A percentile compares a stretch with the other conserved stretches of the same genome.
These are phyloP conservation scores for Betula pendula DNA, from an alignment of 306 rosid genomes.

Conservation along the genomic window DNA sequence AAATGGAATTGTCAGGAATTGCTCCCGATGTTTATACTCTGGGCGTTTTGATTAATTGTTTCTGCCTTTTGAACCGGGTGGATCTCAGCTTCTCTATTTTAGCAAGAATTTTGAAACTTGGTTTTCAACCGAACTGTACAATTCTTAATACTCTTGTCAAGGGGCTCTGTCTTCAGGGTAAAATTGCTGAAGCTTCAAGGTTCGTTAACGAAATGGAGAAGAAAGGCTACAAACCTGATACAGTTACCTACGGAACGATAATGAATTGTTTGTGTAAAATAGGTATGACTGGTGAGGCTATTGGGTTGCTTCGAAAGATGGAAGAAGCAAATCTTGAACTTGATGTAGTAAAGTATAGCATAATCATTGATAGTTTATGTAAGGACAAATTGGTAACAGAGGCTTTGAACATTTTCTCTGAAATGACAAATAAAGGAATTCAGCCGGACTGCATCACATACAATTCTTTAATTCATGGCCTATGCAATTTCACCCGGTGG, in stretches of 20 bases:
- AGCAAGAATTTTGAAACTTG: conserved; percentile 25
- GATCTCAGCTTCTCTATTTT: conserved; percentile 14
- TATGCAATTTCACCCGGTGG: conserved; percentile 22
- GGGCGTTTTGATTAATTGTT: conserved; percentile 29
- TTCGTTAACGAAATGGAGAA: not conserved
- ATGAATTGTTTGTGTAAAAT: no score
- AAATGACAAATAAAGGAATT: conserved; percentile 22
- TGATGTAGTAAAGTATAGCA: no score
- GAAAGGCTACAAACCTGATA: conserved; percentile 3
- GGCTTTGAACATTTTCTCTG: conserved; percentile 19
- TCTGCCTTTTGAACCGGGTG: conserved; percentile 19
- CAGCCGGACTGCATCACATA: conserved; percentile 29
- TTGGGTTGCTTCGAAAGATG: no score
- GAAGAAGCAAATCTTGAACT: no score
- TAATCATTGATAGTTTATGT: no score
- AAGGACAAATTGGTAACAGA: no score
- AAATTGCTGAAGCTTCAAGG: not conserved
- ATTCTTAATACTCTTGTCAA: conserved; percentile 30
- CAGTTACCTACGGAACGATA: no score
- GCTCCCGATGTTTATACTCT: conserved; percentile 9
- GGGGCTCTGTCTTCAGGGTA: conserved; percentile 22
- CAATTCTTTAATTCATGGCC: conserved; percentile 38
- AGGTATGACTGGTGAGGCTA: no score
- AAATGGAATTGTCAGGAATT: conserved; percentile 1
- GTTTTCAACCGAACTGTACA: not conserved